Conservation (phyloP, 2,329 filamentous ascomycete genomes). For the Aspergillus hiratsukae region DNA sequence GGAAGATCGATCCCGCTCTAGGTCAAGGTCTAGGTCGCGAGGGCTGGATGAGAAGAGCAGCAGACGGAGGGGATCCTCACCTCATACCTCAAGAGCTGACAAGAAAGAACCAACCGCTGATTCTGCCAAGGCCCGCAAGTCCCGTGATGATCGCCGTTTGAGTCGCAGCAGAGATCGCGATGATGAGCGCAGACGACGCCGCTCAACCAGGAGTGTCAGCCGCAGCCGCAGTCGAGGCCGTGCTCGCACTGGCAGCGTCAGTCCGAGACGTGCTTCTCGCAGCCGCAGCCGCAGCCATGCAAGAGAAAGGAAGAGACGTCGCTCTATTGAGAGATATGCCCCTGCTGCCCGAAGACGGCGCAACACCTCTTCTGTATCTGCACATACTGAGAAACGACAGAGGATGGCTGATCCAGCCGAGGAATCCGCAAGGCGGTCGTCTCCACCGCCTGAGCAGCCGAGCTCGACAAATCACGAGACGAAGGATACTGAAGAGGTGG, state of each 20-base stretch:
- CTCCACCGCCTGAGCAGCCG: slow-evolving; percentile 15
- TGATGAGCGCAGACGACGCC: slow-evolving; percentile 27
- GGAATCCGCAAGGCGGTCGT: slow-evolving; percentile 19
- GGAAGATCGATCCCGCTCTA: slow-evolving; percentile 32
- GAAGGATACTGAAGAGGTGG: slow-evolving; percentile 29
- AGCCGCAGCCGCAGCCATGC: slow-evolving; percentile 25
- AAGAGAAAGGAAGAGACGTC: slow-evolving; percentile 39
- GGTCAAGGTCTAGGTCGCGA: slow-evolving; percentile 32
- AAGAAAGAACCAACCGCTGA: slow-evolving; percentile 45
- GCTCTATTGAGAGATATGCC: slow-evolving; percentile 44
- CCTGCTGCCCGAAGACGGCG: slow-evolving; percentile 38
- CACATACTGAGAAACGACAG: slow-evolving; percentile 39
- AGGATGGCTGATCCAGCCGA: slow-evolving; percentile 38
- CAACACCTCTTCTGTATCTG: slow-evolving; percentile 41
- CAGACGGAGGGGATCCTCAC: slow-evolving; percentile 43
- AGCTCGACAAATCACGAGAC: slow-evolving; percentile 16
- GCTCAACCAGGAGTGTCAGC: slow-evolving; percentile 23
- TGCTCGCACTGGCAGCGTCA: not conserved
- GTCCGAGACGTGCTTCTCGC: not conserved
- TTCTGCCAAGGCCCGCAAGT: slow-evolving; percentile 44
- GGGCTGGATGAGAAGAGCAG: slow-evolving; percentile 22
- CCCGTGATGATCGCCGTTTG: slow-evolving; percentile 38
- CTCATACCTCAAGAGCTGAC: slow-evolving; percentile 39
- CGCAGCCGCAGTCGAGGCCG: slow-evolving; percentile 26
- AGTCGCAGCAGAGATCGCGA: slow-evolving; percentile 36